Evolutionary conservation across 441 rosid genomes (phyloP), one percentile per base, ranked within the genome.

Genomic region (Geranium incanum): DNA sequence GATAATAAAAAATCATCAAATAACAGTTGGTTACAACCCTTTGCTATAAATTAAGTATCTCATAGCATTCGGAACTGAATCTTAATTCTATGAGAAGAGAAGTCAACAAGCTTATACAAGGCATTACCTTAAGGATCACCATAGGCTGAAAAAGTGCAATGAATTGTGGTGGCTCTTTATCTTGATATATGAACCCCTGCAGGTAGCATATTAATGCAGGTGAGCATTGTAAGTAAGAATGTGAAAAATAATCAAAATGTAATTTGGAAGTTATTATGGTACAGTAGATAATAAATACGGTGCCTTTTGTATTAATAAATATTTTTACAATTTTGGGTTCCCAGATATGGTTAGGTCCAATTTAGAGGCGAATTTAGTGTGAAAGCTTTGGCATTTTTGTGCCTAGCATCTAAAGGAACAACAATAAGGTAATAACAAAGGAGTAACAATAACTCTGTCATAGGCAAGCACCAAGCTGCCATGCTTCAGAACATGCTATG

Each of bases 111-210:
- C 3, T 45, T 59, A 48, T 73, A 66, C 71, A 16, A 33, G 62
- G 59, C 50, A 70, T 39, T 87, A 92, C 99, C 98, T 92, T 93
- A 71, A 95, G 91, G 76, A 91, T 80, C 68, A 89, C 85, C 95
- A 95, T 86, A 69, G 99, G 97, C 74, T 93, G 98, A 77, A 93
- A 93, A 70, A 95, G 92, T 48, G 98, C 94, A 69, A 93, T 68
- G 70, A 95, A 91, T 55, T 95, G 99, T 19, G 97, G 94, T 65
- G 98, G 98, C 84, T 95, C 99, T 80, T 87, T 95, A 64, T 90
- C 98, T 85, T 95, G 93, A 71, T 83, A 90, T 69, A 95, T 81
- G 64, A 86, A 87, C 72, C 96, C 97, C 99, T 95, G 84, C 71
- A 78, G 77, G 76, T 57, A 57, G 63, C 63, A 57, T 18, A 57